Conservation (phyloP, 305 asterid genomes). For the Rubia balearica region DNA sequence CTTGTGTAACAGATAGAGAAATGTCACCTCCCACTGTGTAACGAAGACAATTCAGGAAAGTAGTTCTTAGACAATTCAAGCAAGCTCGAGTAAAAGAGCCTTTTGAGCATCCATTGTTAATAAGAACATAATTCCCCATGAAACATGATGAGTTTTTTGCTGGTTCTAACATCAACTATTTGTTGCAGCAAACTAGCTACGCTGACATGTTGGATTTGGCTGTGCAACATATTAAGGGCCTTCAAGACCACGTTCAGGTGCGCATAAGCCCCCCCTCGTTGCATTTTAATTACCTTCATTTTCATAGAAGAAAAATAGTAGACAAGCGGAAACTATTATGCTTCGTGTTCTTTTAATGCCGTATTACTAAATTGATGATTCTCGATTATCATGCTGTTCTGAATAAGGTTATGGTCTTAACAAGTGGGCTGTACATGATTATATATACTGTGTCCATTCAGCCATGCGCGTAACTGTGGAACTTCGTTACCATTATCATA, state of each 20-base stretch:
- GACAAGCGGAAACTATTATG: background rate
- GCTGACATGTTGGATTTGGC: slow-evolving; percentile 94
- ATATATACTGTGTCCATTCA: background rate
- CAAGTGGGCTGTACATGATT: background rate
- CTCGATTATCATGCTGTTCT: background rate
- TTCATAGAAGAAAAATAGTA: background rate
- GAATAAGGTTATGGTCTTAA: background rate
- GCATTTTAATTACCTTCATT: background rate
- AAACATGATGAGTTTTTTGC: background rate
- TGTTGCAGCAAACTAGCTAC: slow-evolving; percentile 85
- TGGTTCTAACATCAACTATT: background rate
- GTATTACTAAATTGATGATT: background rate
- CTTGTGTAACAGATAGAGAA: background rate
- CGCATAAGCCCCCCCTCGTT: slow-evolving; percentile 13
- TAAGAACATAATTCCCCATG: too few species aligned
- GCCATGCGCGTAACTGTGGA: background rate
- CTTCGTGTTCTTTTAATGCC: background rate
- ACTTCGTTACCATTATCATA: background rate
- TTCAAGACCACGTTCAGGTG: slow-evolving; percentile 73
- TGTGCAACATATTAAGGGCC: slow-evolving; percentile 70
- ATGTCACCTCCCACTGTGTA: background rate
- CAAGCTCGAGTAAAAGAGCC: background rate
- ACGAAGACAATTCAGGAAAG: background rate
- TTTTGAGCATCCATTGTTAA: background rate
- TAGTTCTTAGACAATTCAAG: background rate